Evolutionary conservation across 129 eudicot genomes (phyloP), one percentile per base, ranked within the genome.

Genomic region (Saussurea involucrata): DNA sequence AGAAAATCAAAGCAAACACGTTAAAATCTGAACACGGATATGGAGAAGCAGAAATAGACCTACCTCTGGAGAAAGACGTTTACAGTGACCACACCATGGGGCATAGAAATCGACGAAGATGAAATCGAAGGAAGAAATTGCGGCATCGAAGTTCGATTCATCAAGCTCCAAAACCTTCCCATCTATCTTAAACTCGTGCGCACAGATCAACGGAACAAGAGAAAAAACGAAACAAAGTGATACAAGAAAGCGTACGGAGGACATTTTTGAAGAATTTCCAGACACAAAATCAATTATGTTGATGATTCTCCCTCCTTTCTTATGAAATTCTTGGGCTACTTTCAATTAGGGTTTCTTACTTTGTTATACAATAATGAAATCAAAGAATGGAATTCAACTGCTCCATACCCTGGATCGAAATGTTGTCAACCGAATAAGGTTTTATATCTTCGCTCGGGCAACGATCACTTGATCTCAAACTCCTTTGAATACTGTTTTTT

Each of bases 51-150:
- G 66, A 58, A 22, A n/a, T 37, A 7, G 9, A 63, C 11, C 31
- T 28, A 95, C 99, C 99, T 95, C 88, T n/a, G 99, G 99, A 63
- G 90, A 73, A 69, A 95, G 99, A 57, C 86, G 92, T 80, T 92
- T 95, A 95, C 99, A 92, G 92, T 92, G 99, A 31, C 99, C 95
- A 77, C 99, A 95, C 99, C 99, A 92, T 29, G 99, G 96, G 25
- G 99, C 97, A 70, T 95, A 95, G 44, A 95, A 95, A 85, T 92
- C 96, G 42, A 95, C 96, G 63, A 95, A 87, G 81, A 95, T 78
- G 63, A 75, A 88, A 74, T 95, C 99, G 53, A 95, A 92, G 24
- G 88, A 63, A 8, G 99, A 92, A 46, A 95, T 90, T 6, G 99
- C 97, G 9, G 89, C 81, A 5, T 95, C 99, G 73, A 95, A 89